Base-by-base conservation (phyloP, 1,284 basidiomycete genomes). In the Schizophyllum amplum region DNA sequence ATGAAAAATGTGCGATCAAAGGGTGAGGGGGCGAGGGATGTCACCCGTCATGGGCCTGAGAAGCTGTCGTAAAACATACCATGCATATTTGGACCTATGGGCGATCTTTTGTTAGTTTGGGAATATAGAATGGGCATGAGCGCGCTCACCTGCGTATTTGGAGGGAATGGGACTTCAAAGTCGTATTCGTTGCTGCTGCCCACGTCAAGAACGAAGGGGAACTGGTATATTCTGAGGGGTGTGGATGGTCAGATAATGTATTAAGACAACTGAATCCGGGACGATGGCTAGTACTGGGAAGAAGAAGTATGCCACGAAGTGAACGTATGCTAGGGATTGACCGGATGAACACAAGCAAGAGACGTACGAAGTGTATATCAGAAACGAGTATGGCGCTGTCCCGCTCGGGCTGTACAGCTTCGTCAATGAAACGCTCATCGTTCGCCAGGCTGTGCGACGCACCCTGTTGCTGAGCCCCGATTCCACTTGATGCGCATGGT, bases 71-170 rank as follows among this genome's bases (percentile, higher is more conserved):
- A n/a, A n/a, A n/a, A n/a, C n/a, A n/a, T n/a, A n/a, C n/a, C 61
- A 62, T 62, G 57, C 61, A 62, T 9, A 60, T 62, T 25, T 62
- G 61, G 54, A 60, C 59, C 61, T 42, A 17, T 3, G 7, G 7
- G 17, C 13, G 33, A 33, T 9, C n/a, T n/a, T n/a, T n/a, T 9
- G 33, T 42, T 2, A 42, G 33, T 2, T 42, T 4, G 33, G 33
- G 4, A 2, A 17, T 3, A 17, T 5, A 33, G 27, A 33, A 33
- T 33, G 27, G 13, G 27, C 5, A 6, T 33, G 27, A 13, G 27
- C 27, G 27, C 6, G 13, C 33, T 42, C 4, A 42, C 33, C 33
- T 42, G 33, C 33, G 33, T 42, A 3, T 17, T 17, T 42, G 33
- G 33, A 42, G 33, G 33, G 7, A 42, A 42, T 4, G 33, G 33